Percentiles rank a stretch among this genome's conserved stretches.
Evolutionary conservation across 2,329 filamentous ascomycete species (phyloP).

Genomic region (Exophiala lecanii-corni): DNA sequence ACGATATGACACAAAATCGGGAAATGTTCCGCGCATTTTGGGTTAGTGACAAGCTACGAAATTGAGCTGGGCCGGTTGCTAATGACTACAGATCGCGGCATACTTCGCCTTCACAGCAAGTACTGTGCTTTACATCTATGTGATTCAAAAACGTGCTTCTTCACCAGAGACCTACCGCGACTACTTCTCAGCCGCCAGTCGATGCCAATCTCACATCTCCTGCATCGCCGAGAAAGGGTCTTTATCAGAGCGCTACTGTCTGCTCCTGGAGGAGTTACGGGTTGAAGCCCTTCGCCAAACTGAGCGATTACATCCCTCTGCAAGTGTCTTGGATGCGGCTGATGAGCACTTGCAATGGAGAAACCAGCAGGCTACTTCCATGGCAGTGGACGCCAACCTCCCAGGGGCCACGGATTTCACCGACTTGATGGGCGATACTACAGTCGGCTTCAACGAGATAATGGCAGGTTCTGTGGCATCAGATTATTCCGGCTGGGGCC

Average conservation of each 20-base stretch:
- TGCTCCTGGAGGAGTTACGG: slow-evolving; percentile 23
- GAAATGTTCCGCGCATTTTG: slow-evolving; percentile 41
- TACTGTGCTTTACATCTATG: slow-evolving; percentile 25
- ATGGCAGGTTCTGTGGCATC: slow-evolving; percentile 5
- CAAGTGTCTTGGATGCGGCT: background rate
- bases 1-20: slow-evolving; percentile 34
- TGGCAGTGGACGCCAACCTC: slow-evolving; percentile 12
- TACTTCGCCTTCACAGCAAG: slow-evolving; percentile 25
- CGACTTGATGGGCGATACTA: slow-evolving; percentile 4
- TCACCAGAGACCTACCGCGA: slow-evolving; percentile 14
- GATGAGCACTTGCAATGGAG: slow-evolving; percentile 3
- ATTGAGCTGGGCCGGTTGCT: too few relatives aligned
- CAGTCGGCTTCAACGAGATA: slow-evolving; percentile 5
- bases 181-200: slow-evolving; percentile 22
- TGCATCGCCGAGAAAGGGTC: slow-evolving; percentile 23
- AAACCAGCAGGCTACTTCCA: slow-evolving; percentile 2
- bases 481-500: slow-evolving; percentile 28
- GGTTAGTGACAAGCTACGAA: too few relatives aligned
- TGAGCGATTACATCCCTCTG: slow-evolving; percentile 4
- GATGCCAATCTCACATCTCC: slow-evolving; percentile 24
- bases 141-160: slow-evolving; percentile 18
- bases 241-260: slow-evolving; percentile 23
- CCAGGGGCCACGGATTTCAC: slow-evolving; percentile 18
- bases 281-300: slow-evolving; percentile 26
- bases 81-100: slow-evolving; percentile 29